Base-by-base conservation (phyloP, 2,329 filamentous ascomycete genomes). In the Talaromyces sp. region DNA sequence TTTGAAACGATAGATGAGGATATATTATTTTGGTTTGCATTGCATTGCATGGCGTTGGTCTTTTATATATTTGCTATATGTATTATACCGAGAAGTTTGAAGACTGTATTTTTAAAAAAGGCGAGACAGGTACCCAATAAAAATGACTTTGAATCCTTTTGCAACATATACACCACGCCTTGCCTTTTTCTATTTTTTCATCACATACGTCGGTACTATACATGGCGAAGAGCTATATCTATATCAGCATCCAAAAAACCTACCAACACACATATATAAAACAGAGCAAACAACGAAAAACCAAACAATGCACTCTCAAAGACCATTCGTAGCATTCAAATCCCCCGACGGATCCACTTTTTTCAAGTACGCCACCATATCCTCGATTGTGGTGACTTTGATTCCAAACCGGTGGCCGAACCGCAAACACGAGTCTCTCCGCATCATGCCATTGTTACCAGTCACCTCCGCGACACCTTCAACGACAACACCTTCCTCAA, bases 381-480 rank as follows among this genome's bases (percentile, higher is more conserved):
- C 92, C 72, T 93, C 92, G 77, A 99, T 97, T 31, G 94, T 97
- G 77, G 92, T 96, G 61, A 96, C 91, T 80, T 89, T 94, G 67
- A 99, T 80, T 4, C 92, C 92, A 87, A 89, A 97, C 76, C 83
- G 87, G 75, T 86, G 86, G 29, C 92, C 94, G 82, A 99, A 99
- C 56, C 81, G 84, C 70, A 99, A 80, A 77, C 92, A 97, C 41
- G 85, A 90, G 78, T 96, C 91, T 64, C 91, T 86, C 66, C 92
- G 80, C 86, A 97, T 88, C 94, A 99, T 99, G 27, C 89, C 91
- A n/a, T 78, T 77, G 57, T 87, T 84, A 21, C 84, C 86, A 11
- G 75, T 74, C 66, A 87, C 80, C 69, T 89, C 79, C 0, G 91
- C 83, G 69, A 82, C 81, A 0, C 91, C 92, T 12, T 80, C 78